Conservation (phyloP, 768 basidiomycete species). For the Erythrobasidium yunnanense region DNA sequence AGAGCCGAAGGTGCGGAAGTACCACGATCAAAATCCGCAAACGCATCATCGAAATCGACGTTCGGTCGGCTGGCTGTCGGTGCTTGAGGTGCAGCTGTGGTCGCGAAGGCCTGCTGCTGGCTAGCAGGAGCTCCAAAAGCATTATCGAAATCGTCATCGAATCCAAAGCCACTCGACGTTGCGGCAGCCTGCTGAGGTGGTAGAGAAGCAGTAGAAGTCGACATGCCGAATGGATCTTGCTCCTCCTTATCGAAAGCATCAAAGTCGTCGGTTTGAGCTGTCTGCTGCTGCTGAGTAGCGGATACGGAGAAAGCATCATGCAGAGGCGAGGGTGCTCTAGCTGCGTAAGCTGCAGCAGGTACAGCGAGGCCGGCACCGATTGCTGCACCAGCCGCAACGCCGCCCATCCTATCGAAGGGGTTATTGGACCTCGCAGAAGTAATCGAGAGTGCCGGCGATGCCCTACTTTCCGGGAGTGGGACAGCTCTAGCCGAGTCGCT, state of each 20-base stretch:
- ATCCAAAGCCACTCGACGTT: not conserved
- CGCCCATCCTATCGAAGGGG: not conserved
- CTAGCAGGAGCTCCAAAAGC: not conserved
- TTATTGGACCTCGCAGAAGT: not conserved
- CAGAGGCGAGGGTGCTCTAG: conserved; percentile 5
- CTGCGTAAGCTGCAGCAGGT: not conserved
- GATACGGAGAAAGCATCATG: not conserved
- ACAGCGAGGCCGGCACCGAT: not conserved
- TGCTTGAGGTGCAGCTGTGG: no score
- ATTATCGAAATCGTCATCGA: conserved; percentile 5
- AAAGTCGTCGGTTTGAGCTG: not conserved
- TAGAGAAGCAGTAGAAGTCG: not conserved
- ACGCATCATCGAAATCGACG: conserved; percentile 10
- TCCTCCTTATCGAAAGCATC: not conserved
- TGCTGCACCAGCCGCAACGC: not conserved
- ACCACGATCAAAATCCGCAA: conserved; percentile 17
- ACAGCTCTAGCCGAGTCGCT: not conserved
- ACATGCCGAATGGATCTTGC: conserved; percentile 8
- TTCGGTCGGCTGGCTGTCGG: no score
- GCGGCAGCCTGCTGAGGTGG: not conserved
- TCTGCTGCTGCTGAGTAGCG: not conserved
- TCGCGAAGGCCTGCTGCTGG: no score
- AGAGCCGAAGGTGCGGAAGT: no score
- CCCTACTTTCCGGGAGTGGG: conserved; percentile 1
- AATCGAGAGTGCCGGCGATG: not conserved